A percentile compares a stretch with the other conserved stretches of the same genome.
phyloP scores from a whole-genome alignment of 23 red algal genomes.

The Gracilaria domingensis region DNA sequence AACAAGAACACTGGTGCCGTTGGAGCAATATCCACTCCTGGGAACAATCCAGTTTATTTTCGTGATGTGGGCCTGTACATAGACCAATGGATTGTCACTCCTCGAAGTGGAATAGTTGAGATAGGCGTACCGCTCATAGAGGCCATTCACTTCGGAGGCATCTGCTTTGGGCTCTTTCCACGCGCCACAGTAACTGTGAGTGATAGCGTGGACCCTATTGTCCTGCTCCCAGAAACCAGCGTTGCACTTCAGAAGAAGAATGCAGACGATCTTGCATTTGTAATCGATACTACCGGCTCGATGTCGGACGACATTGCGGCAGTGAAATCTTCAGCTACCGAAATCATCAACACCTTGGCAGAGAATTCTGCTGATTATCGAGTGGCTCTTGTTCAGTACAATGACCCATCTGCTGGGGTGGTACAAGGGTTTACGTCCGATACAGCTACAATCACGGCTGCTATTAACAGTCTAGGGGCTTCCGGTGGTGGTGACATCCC shows the following conservation, averaged over 20 bases:
- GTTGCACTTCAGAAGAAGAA: constrained; percentile 3
- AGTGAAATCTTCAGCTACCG: not conserved
- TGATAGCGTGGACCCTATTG: not conserved
- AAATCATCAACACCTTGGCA: constrained; percentile 20
- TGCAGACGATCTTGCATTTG: constrained; percentile 34
- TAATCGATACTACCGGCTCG: constrained; percentile 30
- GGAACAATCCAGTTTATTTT: constrained; percentile 13
- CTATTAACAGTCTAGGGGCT: not conserved
- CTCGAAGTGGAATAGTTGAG: constrained; percentile 8
- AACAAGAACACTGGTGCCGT: constrained; percentile 5
- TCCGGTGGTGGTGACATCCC: not conserved
- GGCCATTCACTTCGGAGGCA: constrained; percentile 1
- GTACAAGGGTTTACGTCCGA: not conserved
- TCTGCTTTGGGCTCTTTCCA: not conserved
- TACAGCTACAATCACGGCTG: not conserved
- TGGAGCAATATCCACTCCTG: constrained; percentile 1
- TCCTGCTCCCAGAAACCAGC: not conserved
- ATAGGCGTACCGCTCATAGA: not conserved
- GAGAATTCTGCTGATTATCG: constrained; percentile 2
- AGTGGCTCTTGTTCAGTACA: constrained; percentile 16
- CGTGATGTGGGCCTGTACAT: constrained; percentile 5
- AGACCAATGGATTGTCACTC: constrained; percentile 3
- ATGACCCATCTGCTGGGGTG: constrained; percentile 12
- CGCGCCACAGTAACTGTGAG: not conserved
- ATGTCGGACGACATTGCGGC: constrained; percentile 30